Conservation (phyloP, 768 basidiomycete species). For the Lactarius hatsudake region DNA sequence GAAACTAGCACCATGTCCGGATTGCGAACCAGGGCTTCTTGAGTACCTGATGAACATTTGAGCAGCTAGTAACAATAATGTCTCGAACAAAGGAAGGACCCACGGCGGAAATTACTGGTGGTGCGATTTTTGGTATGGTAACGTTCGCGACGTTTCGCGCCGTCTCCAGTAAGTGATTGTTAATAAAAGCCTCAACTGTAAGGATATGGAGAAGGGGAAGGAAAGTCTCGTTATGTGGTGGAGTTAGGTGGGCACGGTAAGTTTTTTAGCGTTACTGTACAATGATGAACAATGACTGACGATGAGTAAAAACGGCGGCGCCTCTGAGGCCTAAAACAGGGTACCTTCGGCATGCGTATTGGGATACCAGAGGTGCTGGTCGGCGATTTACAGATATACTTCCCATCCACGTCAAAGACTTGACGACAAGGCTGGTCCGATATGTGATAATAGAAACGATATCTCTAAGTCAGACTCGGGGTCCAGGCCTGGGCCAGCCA, state of each 20-base stretch:
- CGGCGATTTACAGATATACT: slow-evolving; percentile 4
- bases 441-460: background rate
- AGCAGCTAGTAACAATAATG: background rate
- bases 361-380: background rate
- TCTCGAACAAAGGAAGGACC: background rate
- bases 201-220: background rate
- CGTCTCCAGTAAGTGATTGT: slow-evolving; percentile 2
- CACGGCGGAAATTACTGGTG: slow-evolving; percentile 6
- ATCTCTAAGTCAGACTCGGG: background rate
- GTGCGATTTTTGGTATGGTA: background rate
- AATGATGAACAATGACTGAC: background rate
- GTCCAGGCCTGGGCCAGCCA: background rate
- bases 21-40: background rate
- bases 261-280: background rate
- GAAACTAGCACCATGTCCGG: background rate
- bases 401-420: background rate
- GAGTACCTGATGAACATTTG: background rate
- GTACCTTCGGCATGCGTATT: background rate
- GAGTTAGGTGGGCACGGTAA: background rate
- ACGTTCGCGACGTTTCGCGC: no score
- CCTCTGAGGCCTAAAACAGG: background rate
- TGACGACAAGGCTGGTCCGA: background rate
- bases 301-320: slow-evolving; percentile 1
- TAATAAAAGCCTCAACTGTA: background rate
- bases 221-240: background rate